A percentile compares a stretch with the other conserved stretches of the same genome.
Conservation (phyloP, 176 grass and related monocot species). For the Hordeum vulgare region MorexV3_pseudomolecules_assembly NC_058518.1:133605661-133606160, state of each 20-base stretch:
- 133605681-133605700: no score
- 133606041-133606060: not conserved
- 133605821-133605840: not conserved
- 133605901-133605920: not conserved
- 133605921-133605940: not conserved
- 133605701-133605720: no score
- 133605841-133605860: not conserved
- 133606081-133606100: not conserved
- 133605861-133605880: not conserved
- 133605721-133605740: no score
- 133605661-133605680: no score
- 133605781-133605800: not conserved
- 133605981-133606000: not conserved
- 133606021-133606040: not conserved
- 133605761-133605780: not conserved
- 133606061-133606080: not conserved
- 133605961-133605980: not conserved
- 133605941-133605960: not conserved
- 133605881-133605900: not conserved
- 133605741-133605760: not conserved
- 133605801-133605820: not conserved
- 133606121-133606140: no score
- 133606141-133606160: no score
- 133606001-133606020: not conserved
- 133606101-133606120: not conserved